Evolutionary conservation across 257 asterid genomes (phyloP), one percentile per base, ranked within the genome.

Genomic region (Anisodus tanguticus): DNA sequence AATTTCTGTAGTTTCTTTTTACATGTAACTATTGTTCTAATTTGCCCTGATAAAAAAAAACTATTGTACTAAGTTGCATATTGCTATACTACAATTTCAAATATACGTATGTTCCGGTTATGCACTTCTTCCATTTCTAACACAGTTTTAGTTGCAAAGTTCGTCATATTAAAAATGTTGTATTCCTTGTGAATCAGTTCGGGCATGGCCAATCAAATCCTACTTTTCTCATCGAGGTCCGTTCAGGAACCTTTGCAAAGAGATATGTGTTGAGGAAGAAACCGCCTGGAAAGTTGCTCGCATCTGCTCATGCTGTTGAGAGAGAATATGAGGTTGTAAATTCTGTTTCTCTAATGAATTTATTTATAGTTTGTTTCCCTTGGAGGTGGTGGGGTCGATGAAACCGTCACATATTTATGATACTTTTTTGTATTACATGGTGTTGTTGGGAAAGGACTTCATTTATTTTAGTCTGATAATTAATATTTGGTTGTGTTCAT

Each of bases 121-220:
- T 69, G 78, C 31, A 41, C 31, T 41, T 41, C 26, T 26, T 8
- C 9, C 13, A 37, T 9, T 9, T 58, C 43, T 43, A 66, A 51
- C 35, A 35, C 37, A 22, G 66, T 9, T 64, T 69, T 74, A 55
- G 16, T 19, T 69, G 39, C 82, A 64, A 84, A 13, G 31, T 53
- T 63, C 35, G 16, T 45, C 51, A 35, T 60, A 53, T 19, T 62
- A 49, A 19, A 71, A 15, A 84, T 66, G 47, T 41, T 26, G 43
- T 55, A 26, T 80, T 74, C 66, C 19, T 39, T 81, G 76, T 77
- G 84, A 6, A 79, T 87, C 94, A 96, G 98, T 96, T 96, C 87
- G 99, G 98, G 86, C 98, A 96, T 85, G 98, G 99, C 16, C 99
- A 96, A 83, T 96, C 98, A 26, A 96, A 96, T 85, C 99, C 99